Evolutionary conservation across 2,329 filamentous ascomycete species (phyloP), one percentile per base, ranked within the genome.

Genomic region (Juglanconis sp.): DNA sequence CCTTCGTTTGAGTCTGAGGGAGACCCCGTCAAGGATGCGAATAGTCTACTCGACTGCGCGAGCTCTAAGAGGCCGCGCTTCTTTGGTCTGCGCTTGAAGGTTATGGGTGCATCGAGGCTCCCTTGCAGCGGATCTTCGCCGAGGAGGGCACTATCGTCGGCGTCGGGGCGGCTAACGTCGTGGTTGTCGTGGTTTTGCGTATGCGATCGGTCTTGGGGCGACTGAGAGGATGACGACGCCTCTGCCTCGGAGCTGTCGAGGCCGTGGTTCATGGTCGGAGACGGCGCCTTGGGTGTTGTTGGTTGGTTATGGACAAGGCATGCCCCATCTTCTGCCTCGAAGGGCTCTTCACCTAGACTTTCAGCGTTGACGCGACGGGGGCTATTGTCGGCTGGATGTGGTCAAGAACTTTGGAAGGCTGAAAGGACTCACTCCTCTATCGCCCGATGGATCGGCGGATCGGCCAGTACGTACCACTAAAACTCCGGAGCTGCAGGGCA

Each of bases 61-160:
- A 79, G 75, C 34, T 56, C 61, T 24, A 61, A 35, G 56, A 76
- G 69, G 54, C 75, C 75, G 34, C 76, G 76, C 48, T 78, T 74
- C 62, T 81, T 88, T 66, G 85, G 81, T 65, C 85, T 88, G 69
- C 89, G 86, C 77, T 91, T 91, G 76, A 91, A 92, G 38, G 88
- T 89, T 56, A 90, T 74, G 34, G 81, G 77, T 52, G 83, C 78
- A 57, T 76, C 73, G 38, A 83, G 69, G 48, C 78, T 75, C 54
- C 77, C 74, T 57, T 78, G 76, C 60, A 87, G 73, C 24, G 86
- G 84, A 69, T 88, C 85, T 52, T 84, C 78, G 48, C 75, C 77
- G 56, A 88, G 76, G 40, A 85, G 64, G 55, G 73, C 70, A 64
- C 62, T 67, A 50, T 68, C 69, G 59, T 72, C 69, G 40, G 72